phyloP scores from a whole-genome alignment of 73 alveolate genomes.

The Symbiodinium natans region DNA sequence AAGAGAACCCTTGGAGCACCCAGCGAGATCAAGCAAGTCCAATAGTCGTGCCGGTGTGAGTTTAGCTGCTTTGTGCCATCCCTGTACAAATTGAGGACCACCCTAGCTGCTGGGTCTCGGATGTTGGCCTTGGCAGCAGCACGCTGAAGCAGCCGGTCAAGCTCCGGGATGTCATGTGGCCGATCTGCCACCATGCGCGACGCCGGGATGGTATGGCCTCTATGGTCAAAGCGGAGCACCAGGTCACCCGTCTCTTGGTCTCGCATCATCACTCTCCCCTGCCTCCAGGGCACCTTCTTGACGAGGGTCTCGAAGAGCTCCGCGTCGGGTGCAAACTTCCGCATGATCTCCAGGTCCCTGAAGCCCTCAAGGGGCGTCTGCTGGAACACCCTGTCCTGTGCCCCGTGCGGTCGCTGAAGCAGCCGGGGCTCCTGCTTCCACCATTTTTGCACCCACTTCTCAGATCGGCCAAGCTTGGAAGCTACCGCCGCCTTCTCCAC shows the following conservation, averaged over 20 bases:
- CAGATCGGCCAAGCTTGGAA: neutral
- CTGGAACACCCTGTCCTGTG: neutral
- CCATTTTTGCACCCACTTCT: constrained; percentile 5
- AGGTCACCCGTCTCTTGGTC: neutral
- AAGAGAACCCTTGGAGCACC: neutral
- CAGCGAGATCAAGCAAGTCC: neutral
- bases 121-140: neutral
- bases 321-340: neutral
- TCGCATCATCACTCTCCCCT: neutral
- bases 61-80: neutral
- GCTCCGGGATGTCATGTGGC: neutral
- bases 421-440: neutral
- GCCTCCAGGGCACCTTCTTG: neutral
- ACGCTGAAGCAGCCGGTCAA: neutral
- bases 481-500: neutral
- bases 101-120: neutral
- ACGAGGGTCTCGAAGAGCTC: neutral
- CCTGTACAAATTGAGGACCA: neutral
- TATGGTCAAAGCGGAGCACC: neutral
- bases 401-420: neutral
- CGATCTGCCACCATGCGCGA: neutral
- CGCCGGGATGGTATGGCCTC: neutral
- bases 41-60: constrained; percentile 1
- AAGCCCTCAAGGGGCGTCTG: neutral
- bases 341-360: neutral